Conservation (phyloP, 169 alveolate genomes). For the Blepharisma undulans region DNA sequence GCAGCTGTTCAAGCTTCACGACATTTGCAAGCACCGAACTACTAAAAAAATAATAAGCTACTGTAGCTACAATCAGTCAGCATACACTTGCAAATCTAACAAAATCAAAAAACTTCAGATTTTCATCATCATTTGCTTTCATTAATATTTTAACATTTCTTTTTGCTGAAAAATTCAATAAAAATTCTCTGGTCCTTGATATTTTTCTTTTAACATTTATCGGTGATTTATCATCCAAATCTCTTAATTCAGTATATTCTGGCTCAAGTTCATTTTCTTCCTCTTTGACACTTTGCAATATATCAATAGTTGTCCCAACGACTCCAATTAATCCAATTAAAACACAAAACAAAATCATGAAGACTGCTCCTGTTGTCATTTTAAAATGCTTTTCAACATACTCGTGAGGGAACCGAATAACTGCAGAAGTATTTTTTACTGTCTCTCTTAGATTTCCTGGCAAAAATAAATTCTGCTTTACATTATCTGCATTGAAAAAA, state of each 20-base stretch:
- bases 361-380: neutral
- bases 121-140: conserved; percentile 15
- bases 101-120: conserved; percentile 5
- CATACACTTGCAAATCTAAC: conserved; percentile 6
- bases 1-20: conserved; percentile 1
- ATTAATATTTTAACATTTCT: conserved; percentile 2
- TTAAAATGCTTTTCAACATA: neutral
- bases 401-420: neutral
- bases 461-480: neutral
- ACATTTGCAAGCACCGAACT: neutral
- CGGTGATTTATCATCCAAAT: neutral
- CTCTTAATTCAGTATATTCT: neutral
- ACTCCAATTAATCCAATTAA: neutral
- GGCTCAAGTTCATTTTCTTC: neutral
- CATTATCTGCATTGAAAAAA: neutral
- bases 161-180: neutral
- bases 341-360: neutral
- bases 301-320: neutral
- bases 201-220: neutral
- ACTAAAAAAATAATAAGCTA: neutral
- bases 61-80: conserved; percentile 36
- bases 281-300: neutral
- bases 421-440: neutral
- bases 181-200: neutral
- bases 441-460: neutral